Conservation (phyloP, 768 basidiomycete species). For the Russula ochroleuca region DNA sequence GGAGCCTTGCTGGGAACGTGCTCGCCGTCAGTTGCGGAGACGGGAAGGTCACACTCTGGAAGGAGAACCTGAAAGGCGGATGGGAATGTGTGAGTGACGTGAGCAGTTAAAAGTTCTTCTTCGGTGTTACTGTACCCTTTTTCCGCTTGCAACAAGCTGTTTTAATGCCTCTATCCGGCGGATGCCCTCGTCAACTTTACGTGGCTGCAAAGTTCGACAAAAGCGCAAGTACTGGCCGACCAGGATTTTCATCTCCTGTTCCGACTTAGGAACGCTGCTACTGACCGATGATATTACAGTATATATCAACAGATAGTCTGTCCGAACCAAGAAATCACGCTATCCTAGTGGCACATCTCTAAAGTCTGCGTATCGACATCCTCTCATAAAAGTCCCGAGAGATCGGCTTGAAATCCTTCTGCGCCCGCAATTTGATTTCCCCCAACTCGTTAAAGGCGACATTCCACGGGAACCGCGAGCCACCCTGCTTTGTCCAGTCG, state of each 20-base stretch:
- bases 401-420: slow-evolving; percentile 41
- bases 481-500: slow-evolving; percentile 30
- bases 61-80: slow-evolving; percentile 89
- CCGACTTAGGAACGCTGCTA: too few relatives aligned
- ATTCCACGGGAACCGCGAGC: slow-evolving; percentile 49
- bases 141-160: slow-evolving; percentile 6
- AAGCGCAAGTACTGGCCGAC: neutral
- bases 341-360: neutral
- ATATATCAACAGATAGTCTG: too few relatives aligned
- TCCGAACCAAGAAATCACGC: neutral
- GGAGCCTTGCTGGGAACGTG: slow-evolving; percentile 95
- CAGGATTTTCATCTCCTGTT: neutral
- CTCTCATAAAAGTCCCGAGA: slow-evolving; percentile 44
- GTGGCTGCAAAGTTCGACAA: neutral
- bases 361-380: slow-evolving; percentile 30
- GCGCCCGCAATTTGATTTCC: slow-evolving; percentile 47
- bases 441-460: slow-evolving; percentile 52
- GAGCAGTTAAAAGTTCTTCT: slow-evolving; percentile 55
- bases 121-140: slow-evolving; percentile 15
- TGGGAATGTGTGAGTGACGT: slow-evolving; percentile 98
- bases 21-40: slow-evolving; percentile 96
- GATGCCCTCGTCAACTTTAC: neutral
- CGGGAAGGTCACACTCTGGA: slow-evolving; percentile 97
- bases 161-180: neutral
- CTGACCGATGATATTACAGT: neutral